Evolutionary conservation across 1,139 yeast genomes (phyloP), one percentile per base, ranked within the genome.

Genomic region (Suhomyces maxii): DNA sequence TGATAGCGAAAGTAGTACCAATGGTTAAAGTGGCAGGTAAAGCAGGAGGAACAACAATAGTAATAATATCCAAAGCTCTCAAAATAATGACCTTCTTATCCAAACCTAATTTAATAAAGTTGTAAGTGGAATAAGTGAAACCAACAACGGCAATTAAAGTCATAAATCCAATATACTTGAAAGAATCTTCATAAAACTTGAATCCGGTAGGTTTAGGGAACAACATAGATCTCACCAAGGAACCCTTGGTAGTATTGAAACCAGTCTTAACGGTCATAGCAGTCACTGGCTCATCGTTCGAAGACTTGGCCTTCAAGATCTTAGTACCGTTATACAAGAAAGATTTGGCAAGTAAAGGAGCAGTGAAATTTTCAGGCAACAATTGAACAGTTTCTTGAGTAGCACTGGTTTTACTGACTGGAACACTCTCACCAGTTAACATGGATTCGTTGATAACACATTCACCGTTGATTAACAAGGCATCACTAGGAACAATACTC

Each of bases 11-110:
- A 51, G 93, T 89, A 0, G 97, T 90, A 31, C 99, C 99, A 52
- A 95, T 93, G 0, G 99, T 90, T 50, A 93, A 72, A 0, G 99
- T 95, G 0, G 99, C 99, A 0, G 99, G 99, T 43, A 93, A 75
- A 0, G 99, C 99, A 0, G 99, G 99, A 2, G 99, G 99, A 2
- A 93, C 97, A 10, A 95, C 99, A 61, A 93, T 90, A 0, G 99
- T 93, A 46, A 93, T 86, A 47, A 93, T 81, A 68, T 93, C 99
- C 50, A 95, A 71, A 0, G 98, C 98, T 56, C 99, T 79, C 47
- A 95, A 71, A 8, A 91, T 75, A 74, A 93, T 93, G 32, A 86
- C 67, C 41, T 74, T 77, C 49, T 79, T 79, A 4, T 86, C 83
- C 40, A 91, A 66, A 0, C 95, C 93, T 56, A 95, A 69, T 56